These are phyloP conservation scores for Pseudozyma flocculosa DNA, from an alignment of 1,284 basidiomycete species.

Conservation along the genomic window DNA sequence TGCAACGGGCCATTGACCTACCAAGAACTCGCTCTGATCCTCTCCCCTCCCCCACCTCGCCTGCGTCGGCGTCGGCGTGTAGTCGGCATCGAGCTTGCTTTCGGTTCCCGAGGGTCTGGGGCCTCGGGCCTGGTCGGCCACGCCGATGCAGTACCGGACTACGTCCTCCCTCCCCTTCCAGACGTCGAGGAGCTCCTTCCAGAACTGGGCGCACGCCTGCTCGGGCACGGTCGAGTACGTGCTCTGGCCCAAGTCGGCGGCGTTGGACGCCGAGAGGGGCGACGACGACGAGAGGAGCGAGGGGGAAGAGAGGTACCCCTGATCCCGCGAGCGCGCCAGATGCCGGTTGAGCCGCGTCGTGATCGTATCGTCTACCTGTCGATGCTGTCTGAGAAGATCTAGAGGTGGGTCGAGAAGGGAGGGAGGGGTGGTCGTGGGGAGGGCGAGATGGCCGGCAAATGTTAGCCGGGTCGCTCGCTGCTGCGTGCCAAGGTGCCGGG, in stretches of 20 bases:
- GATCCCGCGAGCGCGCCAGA: slow-evolving; percentile 40
- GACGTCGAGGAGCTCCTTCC: slow-evolving; percentile 41
- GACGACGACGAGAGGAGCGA: slow-evolving; percentile 30
- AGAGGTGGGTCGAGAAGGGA: neutral
- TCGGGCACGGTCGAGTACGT: slow-evolving; percentile 37
- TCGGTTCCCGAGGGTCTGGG: slow-evolving; percentile 3
- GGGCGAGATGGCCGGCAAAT: too few relatives aligned
- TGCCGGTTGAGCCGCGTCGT: slow-evolving; percentile 48
- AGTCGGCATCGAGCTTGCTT: slow-evolving; percentile 33
- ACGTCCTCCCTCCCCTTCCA: slow-evolving; percentile 51
- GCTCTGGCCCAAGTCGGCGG: slow-evolving; percentile 38
- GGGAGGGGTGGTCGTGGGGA: neutral
- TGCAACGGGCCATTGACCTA: too few relatives aligned
- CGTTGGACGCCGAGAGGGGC: slow-evolving; percentile 14
- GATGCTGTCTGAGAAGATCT: slow-evolving; percentile 50
- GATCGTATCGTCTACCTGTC: slow-evolving; percentile 48
- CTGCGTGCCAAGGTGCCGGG: too few relatives aligned
- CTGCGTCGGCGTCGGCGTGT: neutral
- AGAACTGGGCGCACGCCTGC: slow-evolving; percentile 37
- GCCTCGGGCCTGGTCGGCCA: slow-evolving; percentile 13
- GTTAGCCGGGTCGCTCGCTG: too few relatives aligned
- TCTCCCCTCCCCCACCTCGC: slow-evolving; percentile 4
- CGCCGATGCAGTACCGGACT: slow-evolving; percentile 41
- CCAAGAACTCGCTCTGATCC: slow-evolving; percentile 5
- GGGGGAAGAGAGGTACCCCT: slow-evolving; percentile 37